Evolutionary conservation across 257 asterid genomes (phyloP), one percentile per base, ranked within the genome.

Genomic region (Ajuga chamaepitys): DNA sequence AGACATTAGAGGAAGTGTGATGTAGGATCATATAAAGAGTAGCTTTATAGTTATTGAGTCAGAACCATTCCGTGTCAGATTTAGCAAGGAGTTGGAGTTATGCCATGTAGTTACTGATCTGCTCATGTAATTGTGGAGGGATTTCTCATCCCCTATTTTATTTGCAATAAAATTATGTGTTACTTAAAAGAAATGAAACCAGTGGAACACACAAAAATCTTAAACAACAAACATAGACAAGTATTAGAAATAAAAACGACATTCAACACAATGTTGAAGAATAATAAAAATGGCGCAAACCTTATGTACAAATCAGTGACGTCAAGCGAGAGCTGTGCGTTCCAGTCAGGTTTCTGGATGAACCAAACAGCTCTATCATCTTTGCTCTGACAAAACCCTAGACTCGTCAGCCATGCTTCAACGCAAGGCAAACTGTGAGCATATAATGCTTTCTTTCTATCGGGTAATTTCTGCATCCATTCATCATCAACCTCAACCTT

Each of bases 351-450:
- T 4, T 88, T 90, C 77, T 94, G 93, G 50, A 90, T 87, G 24
- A 79, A 83, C 99, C 99, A 94, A 74, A 82, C 78, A 46, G 97
- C 95, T 78, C 95, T 79, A 71, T 94, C 96, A 6, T 94, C 97
- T 77, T 77, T 79, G 18, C 91, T 94, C 82, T 88, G 97, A 46
- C 65, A 50, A 85, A 94, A 94, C 28, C 95, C 95, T 58, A 90
- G 75, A 66, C 76, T 85, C 70, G 66, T 86, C 71, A 94, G 71
- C 99, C 99, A 94, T 0, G 99, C 96, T 71, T 94, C 99, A 9
- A 94, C 77, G 73, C 95, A 88, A 6, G 97, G 97, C 81, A 94
- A 80, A 71, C 99, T 94, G 79, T 90, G 99, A 50, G 97, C 81
- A 57, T 94, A 94, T 56, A 94, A 63, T 11, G 97, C 79, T 74